Percentiles rank a stretch among this genome's conserved stretches.
Evolutionary conservation across 225 moss, liverwort and hornwort species (phyloP).

Genomic region (Ulota crispa): DNA sequence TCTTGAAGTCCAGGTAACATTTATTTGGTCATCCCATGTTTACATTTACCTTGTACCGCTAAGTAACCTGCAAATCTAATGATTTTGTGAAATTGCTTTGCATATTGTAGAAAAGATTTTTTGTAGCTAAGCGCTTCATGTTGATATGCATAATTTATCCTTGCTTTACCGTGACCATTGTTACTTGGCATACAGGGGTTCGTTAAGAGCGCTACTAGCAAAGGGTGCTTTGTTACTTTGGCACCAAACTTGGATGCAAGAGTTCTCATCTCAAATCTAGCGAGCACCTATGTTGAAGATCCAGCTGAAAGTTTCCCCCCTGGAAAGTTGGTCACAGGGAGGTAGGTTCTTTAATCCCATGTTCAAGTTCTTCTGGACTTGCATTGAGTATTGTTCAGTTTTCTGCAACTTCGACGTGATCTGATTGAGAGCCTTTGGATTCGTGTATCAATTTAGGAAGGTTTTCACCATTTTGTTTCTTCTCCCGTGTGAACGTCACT

Average conservation of each 20-base stretch:
- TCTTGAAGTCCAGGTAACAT: constrained; percentile 62
- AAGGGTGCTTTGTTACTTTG: constrained; percentile 84
- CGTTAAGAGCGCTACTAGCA: constrained; percentile 65
- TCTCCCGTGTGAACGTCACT: background rate
- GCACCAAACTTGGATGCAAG: constrained; percentile 82
- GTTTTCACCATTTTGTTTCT: constrained; percentile 1
- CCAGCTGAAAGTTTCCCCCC: constrained; percentile 70
- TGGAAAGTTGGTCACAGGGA: constrained; percentile 88
- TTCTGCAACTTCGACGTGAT: background rate
- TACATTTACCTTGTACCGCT: background rate
- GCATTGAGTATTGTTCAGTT: background rate
- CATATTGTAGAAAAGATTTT: background rate
- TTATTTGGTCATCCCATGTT: constrained; percentile 12
- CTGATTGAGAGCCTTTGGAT: background rate
- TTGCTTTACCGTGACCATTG: background rate
- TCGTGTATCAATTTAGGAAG: background rate
- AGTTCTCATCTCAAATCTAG: constrained; percentile 70
- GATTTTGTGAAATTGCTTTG: background rate
- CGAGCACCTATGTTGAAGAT: constrained; percentile 68
- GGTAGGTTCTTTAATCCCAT: constrained; percentile 36
- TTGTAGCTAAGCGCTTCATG: background rate
- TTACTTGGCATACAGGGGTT: constrained; percentile 58
- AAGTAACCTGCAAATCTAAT: background rate
- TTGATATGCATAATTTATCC: background rate
- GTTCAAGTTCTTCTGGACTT: constrained; percentile 4